A percentile compares a stretch with the other conserved stretches of the same genome.
These are phyloP conservation scores for Acanthamoeba lenticulata DNA, from an alignment of 208 protist species.

Conservation along the genomic window DNA sequence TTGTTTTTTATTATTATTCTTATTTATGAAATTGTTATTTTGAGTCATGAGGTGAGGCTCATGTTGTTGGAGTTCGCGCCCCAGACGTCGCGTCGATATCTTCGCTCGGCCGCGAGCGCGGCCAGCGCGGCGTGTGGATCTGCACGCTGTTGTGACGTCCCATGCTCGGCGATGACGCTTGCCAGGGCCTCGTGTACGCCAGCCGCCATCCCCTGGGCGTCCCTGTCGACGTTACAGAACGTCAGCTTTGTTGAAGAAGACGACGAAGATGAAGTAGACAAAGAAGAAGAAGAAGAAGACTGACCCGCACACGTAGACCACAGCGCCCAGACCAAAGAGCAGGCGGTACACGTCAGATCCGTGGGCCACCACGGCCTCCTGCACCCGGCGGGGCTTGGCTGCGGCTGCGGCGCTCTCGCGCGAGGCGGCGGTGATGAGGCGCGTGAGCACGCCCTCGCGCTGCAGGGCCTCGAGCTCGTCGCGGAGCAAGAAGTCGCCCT, in stretches of 20 bases:
- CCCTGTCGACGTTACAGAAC: neutral
- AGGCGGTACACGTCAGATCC: neutral
- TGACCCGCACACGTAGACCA: constrained; percentile 48
- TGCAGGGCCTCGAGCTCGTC: constrained; percentile 25
- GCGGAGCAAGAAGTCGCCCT: constrained; percentile 40
- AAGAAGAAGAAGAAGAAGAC: neutral
- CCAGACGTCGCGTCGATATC: constrained; percentile 19
- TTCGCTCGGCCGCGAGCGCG: neutral
- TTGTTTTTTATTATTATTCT: too few relatives aligned
- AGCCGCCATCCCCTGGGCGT: constrained; percentile 11
- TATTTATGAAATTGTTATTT: too few relatives aligned
- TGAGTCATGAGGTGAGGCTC: too few relatives aligned
- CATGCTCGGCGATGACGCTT: neutral
- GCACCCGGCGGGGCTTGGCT: neutral
- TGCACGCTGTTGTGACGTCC: neutral
- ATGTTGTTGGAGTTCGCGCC: too few relatives aligned
- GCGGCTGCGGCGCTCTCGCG: neutral
- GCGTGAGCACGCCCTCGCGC: constrained; percentile 35
- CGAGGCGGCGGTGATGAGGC: neutral
- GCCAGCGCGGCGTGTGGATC: neutral
- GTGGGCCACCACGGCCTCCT: neutral
- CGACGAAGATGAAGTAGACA: neutral
- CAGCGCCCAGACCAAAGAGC: neutral
- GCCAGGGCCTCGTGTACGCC: constrained; percentile 46
- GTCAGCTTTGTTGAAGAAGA: neutral